Base-by-base conservation (phyloP, 257 asterid genomes). In the Scutellaria barbata region DNA sequence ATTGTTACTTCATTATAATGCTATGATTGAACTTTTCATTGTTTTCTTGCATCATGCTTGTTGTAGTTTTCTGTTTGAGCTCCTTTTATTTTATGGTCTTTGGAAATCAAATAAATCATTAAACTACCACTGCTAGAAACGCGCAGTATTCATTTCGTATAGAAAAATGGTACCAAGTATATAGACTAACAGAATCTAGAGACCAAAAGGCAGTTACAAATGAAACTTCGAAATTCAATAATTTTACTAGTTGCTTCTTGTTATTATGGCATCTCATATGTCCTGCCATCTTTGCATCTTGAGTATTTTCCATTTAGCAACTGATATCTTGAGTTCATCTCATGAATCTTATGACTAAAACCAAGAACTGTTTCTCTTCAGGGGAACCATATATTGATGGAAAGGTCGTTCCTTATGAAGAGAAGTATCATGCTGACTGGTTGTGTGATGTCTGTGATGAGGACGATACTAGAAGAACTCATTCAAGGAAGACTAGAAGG, bases 301-400 rank as follows among this genome's bases (percentile, higher is more conserved):
- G 33, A 14, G 20, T 30, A 4, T 30, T 30, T 4, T 30, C 5
- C 35, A 60, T 14, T 59, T 59, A 3, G 14, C 20, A 39, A 3
- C 4, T 41, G 1, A 18, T 68, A 12, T 6, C 13, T 18, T 72
- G 8, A 39, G 57, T 20, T 16, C 5, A 54, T 30, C 58, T 35
- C 10, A 3, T 8, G 13, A 17, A 2, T 55, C 10, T 65, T 14
- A 39, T 20, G 33, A 48, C 30, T 20, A n/a, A 61, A 52, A 43
- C 12, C 16, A 7, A 56, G 5, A 40, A 3, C 18, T 74, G 47
- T 68, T 68, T 61, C 11, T 52, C 56, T 47, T 55, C 75, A 81
- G 88, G 86, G 56, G 88, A 84, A 68, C 86, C 83, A 7, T 76
- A 5, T 68, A 39, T 57, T 52, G 74, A 79, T 63, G 84, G 82